These are phyloP conservation scores for Scedosporium dehoogii DNA, from an alignment of 2,329 filamentous ascomycete species.

Conservation along the genomic window DNA sequence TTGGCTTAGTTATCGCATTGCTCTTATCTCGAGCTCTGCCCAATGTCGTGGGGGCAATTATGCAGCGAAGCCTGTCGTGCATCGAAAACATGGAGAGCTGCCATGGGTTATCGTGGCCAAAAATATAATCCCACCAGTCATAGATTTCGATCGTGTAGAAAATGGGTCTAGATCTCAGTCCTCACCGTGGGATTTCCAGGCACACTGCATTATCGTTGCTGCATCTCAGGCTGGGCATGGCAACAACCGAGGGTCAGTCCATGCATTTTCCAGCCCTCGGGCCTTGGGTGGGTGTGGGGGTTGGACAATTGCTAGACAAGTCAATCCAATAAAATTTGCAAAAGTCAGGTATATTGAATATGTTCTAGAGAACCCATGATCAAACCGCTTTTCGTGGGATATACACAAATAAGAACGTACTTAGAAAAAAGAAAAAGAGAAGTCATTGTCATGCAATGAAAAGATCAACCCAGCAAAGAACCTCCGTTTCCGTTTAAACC, in stretches of 20 bases:
- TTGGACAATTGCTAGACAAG: not conserved
- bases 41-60: too few species aligned
- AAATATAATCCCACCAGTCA: not conserved
- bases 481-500: not conserved
- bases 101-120: not conserved
- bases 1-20: too few species aligned
- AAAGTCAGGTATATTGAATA: not conserved
- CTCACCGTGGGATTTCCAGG: not conserved
- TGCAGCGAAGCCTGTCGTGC: not conserved
- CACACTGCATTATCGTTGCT: not conserved
- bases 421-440: not conserved
- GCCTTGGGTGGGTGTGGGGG: not conserved
- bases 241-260: not conserved
- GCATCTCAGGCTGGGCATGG: not conserved
- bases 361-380: not conserved
- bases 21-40: too few species aligned
- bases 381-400: not conserved
- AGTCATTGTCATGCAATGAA: not conserved
- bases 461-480: not conserved
- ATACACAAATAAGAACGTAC: not conserved
- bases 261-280: not conserved
- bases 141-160: not conserved
- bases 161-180: not conserved
- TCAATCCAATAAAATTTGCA: not conserved
- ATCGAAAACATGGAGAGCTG: not conserved